Conservation (phyloP, 2,329 filamentous ascomycete species). For the Rhynchosporium agropyri region DNA sequence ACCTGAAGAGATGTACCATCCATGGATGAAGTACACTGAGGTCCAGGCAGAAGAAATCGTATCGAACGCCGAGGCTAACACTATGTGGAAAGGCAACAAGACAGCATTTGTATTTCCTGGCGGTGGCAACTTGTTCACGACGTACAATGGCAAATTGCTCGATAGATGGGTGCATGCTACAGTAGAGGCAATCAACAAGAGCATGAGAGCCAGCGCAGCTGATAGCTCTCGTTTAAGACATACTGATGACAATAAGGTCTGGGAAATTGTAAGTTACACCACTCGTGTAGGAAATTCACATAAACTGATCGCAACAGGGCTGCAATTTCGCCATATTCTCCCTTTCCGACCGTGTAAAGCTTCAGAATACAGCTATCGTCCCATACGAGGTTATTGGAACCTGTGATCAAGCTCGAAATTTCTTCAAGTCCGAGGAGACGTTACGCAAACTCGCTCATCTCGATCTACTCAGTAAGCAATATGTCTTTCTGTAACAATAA, state of each 20-base stretch:
- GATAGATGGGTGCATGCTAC: background rate
- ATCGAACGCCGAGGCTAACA: background rate
- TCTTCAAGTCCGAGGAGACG: background rate
- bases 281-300: background rate
- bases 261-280: conserved; percentile 5
- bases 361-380: background rate
- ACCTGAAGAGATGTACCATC: background rate
- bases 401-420: background rate
- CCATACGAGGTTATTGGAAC: conserved; percentile 2
- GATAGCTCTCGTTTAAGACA: background rate
- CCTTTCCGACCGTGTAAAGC: conserved; percentile 2
- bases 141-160: background rate
- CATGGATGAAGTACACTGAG: background rate
- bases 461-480: background rate
- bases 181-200: background rate
- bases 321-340: background rate
- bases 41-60: background rate
- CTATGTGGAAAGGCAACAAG: background rate
- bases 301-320: background rate
- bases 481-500: too few relatives aligned
- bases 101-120: background rate
- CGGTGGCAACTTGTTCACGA: background rate
- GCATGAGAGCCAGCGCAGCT: background rate
- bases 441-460: conserved; percentile 1
- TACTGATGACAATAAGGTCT: background rate